Percentiles rank a stretch among this genome's conserved stretches.
Evolutionary conservation across 148 eudicot genomes (phyloP).

Genomic region (Agrostemma githago): DNA sequence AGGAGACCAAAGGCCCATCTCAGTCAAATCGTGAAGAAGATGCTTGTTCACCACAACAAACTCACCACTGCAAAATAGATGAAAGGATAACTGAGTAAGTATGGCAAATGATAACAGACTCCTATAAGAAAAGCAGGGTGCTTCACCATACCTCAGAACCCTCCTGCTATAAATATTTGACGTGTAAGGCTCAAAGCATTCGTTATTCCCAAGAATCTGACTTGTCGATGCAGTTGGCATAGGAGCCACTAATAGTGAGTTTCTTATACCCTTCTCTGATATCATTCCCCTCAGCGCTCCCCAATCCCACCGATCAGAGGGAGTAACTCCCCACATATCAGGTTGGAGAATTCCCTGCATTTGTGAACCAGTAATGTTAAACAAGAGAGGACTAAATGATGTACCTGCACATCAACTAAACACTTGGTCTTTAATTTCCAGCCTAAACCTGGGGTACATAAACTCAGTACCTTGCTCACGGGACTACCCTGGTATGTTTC

Average conservation of each 20-base stretch:
- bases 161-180: constrained; percentile 92
- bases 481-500: constrained; percentile 84
- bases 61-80: constrained; percentile 57
- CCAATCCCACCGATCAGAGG: constrained; percentile 93
- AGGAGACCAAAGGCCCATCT: constrained; percentile 91
- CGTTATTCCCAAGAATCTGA: constrained; percentile 96
- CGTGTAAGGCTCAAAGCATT: constrained; percentile 97
- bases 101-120: not conserved
- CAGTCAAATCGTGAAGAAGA: constrained; percentile 86
- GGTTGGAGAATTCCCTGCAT: constrained; percentile 87
- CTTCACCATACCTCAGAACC: constrained; percentile 62
- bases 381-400: not conserved
- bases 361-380: not conserved
- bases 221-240: constrained; percentile 99
- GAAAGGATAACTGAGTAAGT: not conserved
- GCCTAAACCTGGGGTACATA: not conserved
- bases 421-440: not conserved
- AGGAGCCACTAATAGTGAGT: constrained; percentile 94
- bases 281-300: constrained; percentile 58
- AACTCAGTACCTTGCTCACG: constrained; percentile 65
- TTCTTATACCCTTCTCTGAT: constrained; percentile 68
- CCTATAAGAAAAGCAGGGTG: not conserved
- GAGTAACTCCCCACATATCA: constrained; percentile 93
- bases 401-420: not conserved
- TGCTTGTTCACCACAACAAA: constrained; percentile 99